Conservation (phyloP, 371 early-diverging fungal genomes). For the Apophysomyces elegans region DNA sequence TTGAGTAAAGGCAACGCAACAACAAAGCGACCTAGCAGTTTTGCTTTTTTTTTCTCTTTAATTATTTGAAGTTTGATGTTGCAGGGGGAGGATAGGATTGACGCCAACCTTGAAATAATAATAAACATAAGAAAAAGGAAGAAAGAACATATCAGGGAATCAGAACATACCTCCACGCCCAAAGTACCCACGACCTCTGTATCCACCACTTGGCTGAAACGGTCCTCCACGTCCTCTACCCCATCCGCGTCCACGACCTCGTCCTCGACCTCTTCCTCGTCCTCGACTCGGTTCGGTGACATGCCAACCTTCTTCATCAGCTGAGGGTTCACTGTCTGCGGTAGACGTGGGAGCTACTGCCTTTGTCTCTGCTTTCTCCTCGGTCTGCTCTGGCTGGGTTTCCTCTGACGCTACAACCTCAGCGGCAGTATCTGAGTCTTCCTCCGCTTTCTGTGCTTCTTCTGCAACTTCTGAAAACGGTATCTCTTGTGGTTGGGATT, state of each 20-base stretch:
- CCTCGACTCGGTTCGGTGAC: constrained; percentile 15
- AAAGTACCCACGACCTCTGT: constrained; percentile 12
- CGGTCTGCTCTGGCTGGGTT: background rate
- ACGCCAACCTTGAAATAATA: background rate
- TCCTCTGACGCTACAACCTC: background rate
- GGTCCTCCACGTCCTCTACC: constrained; percentile 21
- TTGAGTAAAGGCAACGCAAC: background rate
- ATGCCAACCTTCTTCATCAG: constrained; percentile 1
- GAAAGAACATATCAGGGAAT: background rate
- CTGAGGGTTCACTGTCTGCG: background rate
- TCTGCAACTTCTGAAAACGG: background rate
- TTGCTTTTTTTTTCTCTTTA: background rate
- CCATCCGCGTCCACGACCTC: constrained; percentile 26
- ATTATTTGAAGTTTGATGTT: constrained; percentile 3
- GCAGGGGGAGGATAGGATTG: background rate
- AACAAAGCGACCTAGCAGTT: background rate
- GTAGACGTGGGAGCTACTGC: background rate
- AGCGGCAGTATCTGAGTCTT: background rate
- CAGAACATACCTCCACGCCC: constrained; percentile 1
- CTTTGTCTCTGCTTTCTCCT: background rate
- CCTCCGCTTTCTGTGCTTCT: background rate
- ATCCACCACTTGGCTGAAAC: background rate
- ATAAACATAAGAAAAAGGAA: background rate
- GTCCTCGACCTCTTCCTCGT: constrained; percentile 19
- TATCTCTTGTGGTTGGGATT: too few species aligned